These are phyloP conservation scores for Erythrobasidium hasegawianum DNA, from an alignment of 1,284 basidiomycete species.

Conservation along the genomic window DNA sequence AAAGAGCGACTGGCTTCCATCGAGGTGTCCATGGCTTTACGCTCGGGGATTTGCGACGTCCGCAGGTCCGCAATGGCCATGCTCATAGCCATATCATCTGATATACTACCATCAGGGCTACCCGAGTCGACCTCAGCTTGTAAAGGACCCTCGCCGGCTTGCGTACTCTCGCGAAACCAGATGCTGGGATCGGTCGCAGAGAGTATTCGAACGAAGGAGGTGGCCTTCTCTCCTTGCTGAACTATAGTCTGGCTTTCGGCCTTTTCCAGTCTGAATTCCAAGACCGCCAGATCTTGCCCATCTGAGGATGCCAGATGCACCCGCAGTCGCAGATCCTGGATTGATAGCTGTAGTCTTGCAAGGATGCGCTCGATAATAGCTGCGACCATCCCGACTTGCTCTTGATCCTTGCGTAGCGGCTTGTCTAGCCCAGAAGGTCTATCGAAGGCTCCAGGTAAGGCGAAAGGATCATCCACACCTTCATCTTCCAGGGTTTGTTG, in stretches of 20 bases:
- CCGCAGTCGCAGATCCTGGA: conserved; percentile 63
- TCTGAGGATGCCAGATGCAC: conserved; percentile 7
- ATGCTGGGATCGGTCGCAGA: conserved; percentile 41
- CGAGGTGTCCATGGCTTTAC: too few relatives aligned
- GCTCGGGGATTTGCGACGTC: conserved; percentile 13
- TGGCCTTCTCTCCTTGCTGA: conserved; percentile 23
- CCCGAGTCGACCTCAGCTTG: conserved; percentile 20
- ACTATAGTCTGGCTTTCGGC: conserved; percentile 40
- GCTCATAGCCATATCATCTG: conserved; percentile 52
- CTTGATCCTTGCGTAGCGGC: conserved; percentile 40
- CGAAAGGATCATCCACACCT: conserved; percentile 14
- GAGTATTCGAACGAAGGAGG: conserved; percentile 36
- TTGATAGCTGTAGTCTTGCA: conserved; percentile 73
- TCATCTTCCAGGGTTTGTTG: background rate
- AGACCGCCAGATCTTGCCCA: conserved; percentile 31
- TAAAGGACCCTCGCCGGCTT: conserved; percentile 31
- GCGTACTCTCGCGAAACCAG: conserved; percentile 37
- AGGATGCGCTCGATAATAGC: conserved; percentile 76
- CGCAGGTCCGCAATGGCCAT: conserved; percentile 53
- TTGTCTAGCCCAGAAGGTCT: background rate
- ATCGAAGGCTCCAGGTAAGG: conserved; percentile 23
- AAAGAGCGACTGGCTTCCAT: too few relatives aligned
- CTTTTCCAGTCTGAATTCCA: conserved; percentile 48
- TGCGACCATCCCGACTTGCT: conserved; percentile 72
- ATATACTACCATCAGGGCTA: conserved; percentile 33